Evolutionary conservation across 768 basidiomycete genomes (phyloP), one percentile per base, ranked within the genome.

Genomic region (Auricularia cornea): DNA sequence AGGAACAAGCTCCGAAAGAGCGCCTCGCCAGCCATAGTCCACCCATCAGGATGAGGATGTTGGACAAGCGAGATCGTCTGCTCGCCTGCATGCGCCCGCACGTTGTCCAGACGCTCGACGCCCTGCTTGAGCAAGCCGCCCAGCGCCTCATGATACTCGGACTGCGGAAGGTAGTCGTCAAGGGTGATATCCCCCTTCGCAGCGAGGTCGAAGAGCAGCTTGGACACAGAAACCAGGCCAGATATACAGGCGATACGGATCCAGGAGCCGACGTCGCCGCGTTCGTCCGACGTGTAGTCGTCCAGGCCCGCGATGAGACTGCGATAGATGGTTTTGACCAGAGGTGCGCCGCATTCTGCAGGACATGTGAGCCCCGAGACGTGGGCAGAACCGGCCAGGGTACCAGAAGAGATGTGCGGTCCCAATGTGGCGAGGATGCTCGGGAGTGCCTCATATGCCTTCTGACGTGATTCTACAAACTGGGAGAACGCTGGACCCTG

Each of bases 191-290:
- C 62, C 61, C 1, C n/a, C 16, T 3, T 68, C 60, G 63, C 68
- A 29, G 83, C 79, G 54, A 77, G 70, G 14, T 73, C 68, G 67
- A 89, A 78, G 3, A 92, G 69, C 29, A 82, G 76, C 68, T 80
- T 76, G 52, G 82, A 76, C 63, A 85, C 74, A 8, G 78, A 75
- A 20, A 84, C 79, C 62, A 94, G 75, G 11, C 88, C 88, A 56
- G 79, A 79, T 60, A 94, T 81, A 68, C 88, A 90, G 2, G 86
- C 84, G 6, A 90, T 82, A 66, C 96, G 90, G 60, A 94, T 83
- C 94, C 94, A 97, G 2, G 96, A 98, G 48, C 96, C 96, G 40
- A 99, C 89, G 71, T 99, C 97, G 3, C 96, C 96, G 67, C 96
- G 86, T 71, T 97, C 91, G 71, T 99, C 96, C 59, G 84, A 85